Evolutionary conservation across 495 filamentous ascomycete species (phyloP).

Genomic region (Tuber umbilicatum): DNA sequence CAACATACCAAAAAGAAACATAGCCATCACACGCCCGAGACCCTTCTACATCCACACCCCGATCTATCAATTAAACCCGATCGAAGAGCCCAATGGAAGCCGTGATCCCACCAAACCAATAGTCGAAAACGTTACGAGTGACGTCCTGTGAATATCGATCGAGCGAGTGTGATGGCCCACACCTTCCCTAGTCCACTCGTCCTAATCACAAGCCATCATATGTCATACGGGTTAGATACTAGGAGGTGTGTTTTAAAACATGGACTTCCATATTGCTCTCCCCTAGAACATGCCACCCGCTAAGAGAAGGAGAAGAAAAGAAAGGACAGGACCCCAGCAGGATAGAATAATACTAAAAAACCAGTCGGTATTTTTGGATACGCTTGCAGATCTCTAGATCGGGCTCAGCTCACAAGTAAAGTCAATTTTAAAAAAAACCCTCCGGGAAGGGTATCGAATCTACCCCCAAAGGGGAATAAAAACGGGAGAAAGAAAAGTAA

Average conservation of each 20-base stretch:
- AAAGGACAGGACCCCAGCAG: too few species aligned
- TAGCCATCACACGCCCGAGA: neutral
- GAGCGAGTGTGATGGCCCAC: neutral
- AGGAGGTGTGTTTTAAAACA: neutral
- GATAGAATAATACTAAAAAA: neutral
- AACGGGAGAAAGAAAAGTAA: neutral
- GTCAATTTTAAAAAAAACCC: neutral
- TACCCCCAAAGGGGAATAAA: neutral
- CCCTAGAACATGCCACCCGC: neutral
- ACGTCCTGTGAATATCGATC: neutral
- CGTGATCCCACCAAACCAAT: neutral
- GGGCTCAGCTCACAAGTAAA: neutral
- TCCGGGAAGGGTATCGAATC: neutral
- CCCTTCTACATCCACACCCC: neutral
- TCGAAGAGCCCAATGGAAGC: neutral
- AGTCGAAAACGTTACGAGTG: neutral
- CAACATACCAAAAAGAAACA: neutral
- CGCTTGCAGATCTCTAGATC: neutral
- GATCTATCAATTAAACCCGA: neutral
- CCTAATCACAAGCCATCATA: neutral
- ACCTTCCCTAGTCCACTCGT: neutral
- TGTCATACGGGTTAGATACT: neutral
- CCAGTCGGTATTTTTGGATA: neutral
- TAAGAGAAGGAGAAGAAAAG: neutral
- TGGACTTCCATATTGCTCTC: neutral